Conservation (phyloP, 2,329 filamentous ascomycete genomes). For the Talaromyces atroroseus region DNA sequence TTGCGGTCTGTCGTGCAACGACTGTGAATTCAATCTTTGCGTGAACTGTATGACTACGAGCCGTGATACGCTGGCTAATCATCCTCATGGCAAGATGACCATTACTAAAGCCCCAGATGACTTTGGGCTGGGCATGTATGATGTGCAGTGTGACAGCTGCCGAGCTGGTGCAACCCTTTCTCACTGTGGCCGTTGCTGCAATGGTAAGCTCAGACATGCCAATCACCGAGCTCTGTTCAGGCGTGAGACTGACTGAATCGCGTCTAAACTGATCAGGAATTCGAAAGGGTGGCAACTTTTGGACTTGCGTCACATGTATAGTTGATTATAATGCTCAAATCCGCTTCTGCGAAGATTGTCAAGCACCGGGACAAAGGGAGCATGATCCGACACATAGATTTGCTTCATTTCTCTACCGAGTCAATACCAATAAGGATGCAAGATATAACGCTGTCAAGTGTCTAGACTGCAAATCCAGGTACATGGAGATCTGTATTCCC, state of each 20-base stretch:
- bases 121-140: constrained; percentile 6
- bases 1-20: constrained; percentile 5
- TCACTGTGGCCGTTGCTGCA: constrained; percentile 12
- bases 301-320: constrained; percentile 13
- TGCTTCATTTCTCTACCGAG: constrained; percentile 12
- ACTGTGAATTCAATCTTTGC: constrained; percentile 12
- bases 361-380: constrained; percentile 3
- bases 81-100: constrained; percentile 10
- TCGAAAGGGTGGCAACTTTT: constrained; percentile 7
- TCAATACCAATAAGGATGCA: constrained; percentile 9
- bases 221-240: neutral
- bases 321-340: constrained; percentile 13
- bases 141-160: constrained; percentile 8
- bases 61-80: constrained; percentile 6
- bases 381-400: constrained; percentile 12
- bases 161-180: constrained; percentile 9
- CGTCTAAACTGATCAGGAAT: neutral
- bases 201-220: neutral
- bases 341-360: constrained; percentile 10
- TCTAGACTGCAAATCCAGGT: constrained; percentile 9
- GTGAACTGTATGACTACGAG: constrained; percentile 9
- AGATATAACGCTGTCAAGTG: constrained; percentile 12
- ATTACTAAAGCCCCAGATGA: constrained; percentile 11
- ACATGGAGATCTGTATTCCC: neutral
- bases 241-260: neutral